A percentile compares a stretch with the other conserved stretches of the same genome.
These are phyloP conservation scores for Cucurbita maxima DNA, from an alignment of 306 rosid genomes.

Conservation along the genomic window DNA sequence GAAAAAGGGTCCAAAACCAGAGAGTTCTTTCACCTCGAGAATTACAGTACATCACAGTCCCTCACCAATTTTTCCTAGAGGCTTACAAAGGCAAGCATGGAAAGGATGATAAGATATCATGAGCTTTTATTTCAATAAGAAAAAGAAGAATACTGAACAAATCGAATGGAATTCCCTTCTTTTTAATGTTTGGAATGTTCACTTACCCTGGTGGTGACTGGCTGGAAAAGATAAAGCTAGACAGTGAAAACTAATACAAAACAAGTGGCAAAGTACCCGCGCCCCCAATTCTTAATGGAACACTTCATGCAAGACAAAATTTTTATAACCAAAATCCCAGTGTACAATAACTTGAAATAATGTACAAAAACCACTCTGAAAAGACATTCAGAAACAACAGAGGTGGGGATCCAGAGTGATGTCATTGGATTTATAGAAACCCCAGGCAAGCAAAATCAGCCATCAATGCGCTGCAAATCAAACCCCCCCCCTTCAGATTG, in stretches of 20 bases:
- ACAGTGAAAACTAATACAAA: background rate
- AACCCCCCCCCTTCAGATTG: slow-evolving; percentile 23
- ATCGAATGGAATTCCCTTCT: background rate
- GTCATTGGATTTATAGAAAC: slow-evolving; percentile 26
- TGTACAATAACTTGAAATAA: slow-evolving; percentile 38
- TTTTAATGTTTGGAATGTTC: background rate
- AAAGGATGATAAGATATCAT: background rate
- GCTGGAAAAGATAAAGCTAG: background rate
- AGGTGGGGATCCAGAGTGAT: slow-evolving; percentile 8
- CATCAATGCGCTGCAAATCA: slow-evolving; percentile 21
- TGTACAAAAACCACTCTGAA: slow-evolving; percentile 45
- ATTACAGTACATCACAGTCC: background rate
- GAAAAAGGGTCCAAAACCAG: background rate
- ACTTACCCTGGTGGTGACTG: background rate
- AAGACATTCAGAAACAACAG: slow-evolving; percentile 6
- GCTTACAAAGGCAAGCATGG: background rate
- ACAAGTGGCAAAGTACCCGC: slow-evolving; percentile 5
- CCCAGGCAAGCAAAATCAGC: slow-evolving; percentile 21
- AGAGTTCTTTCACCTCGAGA: background rate
- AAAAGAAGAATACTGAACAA: background rate
- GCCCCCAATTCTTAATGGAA: background rate
- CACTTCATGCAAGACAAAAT: slow-evolving; percentile 43
- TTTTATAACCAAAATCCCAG: slow-evolving; percentile 36
- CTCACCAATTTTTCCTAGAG: background rate
- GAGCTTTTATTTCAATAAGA: background rate